Percentiles rank a stretch among this genome's conserved stretches.
Evolutionary conservation across 768 basidiomycete genomes (phyloP).

Genomic region (Omphalotus guepiniiformis): DNA sequence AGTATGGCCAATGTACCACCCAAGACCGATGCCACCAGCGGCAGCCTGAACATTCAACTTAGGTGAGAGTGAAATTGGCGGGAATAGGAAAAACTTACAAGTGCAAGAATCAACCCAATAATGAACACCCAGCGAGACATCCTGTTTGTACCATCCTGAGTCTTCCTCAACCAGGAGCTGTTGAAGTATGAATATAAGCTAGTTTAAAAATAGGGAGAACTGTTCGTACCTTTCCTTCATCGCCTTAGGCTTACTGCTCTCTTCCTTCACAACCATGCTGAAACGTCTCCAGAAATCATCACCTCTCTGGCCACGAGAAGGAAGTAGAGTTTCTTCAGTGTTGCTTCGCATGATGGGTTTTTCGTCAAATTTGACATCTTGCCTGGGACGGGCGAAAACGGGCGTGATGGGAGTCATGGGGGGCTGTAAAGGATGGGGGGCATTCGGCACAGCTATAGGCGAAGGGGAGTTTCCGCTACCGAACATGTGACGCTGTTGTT

Average conservation of each 20-base stretch:
- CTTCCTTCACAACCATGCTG: conserved; percentile 76
- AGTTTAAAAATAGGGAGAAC: conserved; percentile 1
- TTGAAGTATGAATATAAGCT: conserved; percentile 2
- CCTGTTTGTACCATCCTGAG: conserved; percentile 45
- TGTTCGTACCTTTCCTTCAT: conserved; percentile 43
- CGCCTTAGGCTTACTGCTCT: conserved; percentile 34
- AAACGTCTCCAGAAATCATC: conserved; percentile 88
- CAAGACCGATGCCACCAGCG: conserved; percentile 55
- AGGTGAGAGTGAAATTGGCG: background rate
- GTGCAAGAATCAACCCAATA: conserved; percentile 52
- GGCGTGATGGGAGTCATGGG: conserved; percentile 78
- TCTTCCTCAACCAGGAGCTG: conserved; percentile 69
- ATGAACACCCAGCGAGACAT: conserved; percentile 70
- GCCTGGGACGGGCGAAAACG: conserved; percentile 70
- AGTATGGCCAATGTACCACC: conserved; percentile 55
- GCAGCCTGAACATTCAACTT: conserved; percentile 39
- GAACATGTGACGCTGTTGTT: conserved; percentile 15
- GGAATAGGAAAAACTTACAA: conserved; percentile 32
- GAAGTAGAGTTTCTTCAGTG: conserved; percentile 62
- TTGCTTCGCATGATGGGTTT: conserved; percentile 64
- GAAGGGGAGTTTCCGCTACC: conserved; percentile 18
- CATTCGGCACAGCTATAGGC: conserved; percentile 37
- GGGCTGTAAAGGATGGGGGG: conserved; percentile 72
- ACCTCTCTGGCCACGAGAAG: conserved; percentile 65
- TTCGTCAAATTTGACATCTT: conserved; percentile 46